Base-by-base conservation (phyloP, 2,329 filamentous ascomycete species). In the Colletotrichum orchidophilum region DNA sequence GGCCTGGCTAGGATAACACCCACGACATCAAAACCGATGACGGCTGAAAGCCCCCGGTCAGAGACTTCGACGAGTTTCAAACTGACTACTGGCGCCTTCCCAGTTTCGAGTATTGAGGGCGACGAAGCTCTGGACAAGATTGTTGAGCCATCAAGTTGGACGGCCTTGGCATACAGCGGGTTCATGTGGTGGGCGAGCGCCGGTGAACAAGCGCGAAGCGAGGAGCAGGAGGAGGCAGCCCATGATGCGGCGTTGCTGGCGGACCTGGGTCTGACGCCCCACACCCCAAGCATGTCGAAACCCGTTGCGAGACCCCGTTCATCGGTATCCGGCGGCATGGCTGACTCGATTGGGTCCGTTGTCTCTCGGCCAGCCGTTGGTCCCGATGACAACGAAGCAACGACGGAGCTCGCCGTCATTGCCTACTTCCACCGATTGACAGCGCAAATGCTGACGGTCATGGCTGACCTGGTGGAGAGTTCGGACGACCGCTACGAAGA, bases 131-230 rank as follows among this genome's bases (percentile, higher is more conserved):
- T 87, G 27, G 88, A 91, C 67, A 80, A 82, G 64, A 84, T 92
- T 53, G 84, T 91, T 31, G 91, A 93, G 76, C 90, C 91, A 1
- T 79, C 87, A 50, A 91, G 87, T 52, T 93, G 91, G 94, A 87
- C 92, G 0, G 90, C 92, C 1, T 87, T 96, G 29, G 94, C 94
- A 5, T 96, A 96, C 81, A 90, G 89, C 65, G 91, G 92, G 27
- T 95, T 96, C 83, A 94, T 96, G 88, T 96, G 94, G 94, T 96
- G 94, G 94, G 93, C 94, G 2, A 94, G 92, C 18, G 93, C 94
- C 0, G 94, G 93, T 69, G 94, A 96, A 81, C 89, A 92, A 79
- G 83, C 88, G 8, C 85, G 87, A 21, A 85, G 88, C 60, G 88
- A 90, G 63, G 87, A 91, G 73, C 85, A 88, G 24, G 90, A 92